Conservation (phyloP, 1,284 basidiomycete genomes). For the Malassezia equina region DNA sequence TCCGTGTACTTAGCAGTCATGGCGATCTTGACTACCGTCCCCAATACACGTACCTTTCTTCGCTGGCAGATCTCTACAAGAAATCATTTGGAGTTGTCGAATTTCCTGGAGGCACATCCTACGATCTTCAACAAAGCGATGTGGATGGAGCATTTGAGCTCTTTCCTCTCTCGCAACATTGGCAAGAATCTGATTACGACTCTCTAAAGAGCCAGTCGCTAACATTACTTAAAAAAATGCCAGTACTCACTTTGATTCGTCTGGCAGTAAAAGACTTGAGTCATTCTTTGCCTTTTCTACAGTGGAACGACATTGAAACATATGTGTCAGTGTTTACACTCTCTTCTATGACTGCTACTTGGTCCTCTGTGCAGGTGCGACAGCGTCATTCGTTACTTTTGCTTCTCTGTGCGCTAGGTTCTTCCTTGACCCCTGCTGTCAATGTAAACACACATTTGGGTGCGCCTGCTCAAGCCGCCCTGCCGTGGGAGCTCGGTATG, state of each 20-base stretch:
- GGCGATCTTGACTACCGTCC: not conserved
- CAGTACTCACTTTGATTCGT: not conserved
- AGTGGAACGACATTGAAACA: constrained; percentile 5
- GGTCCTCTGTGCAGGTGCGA: constrained; percentile 1
- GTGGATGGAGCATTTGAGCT: not conserved
- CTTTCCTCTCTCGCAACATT: not conserved
- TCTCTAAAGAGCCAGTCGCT: not conserved
- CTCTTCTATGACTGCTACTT: not conserved
- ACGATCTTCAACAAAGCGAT: not conserved
- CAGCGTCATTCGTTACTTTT: constrained; percentile 7
- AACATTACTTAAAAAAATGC: not conserved
- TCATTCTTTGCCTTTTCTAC: constrained; percentile 10
- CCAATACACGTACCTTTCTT: not conserved
- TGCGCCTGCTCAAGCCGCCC: not conserved
- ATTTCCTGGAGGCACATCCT: not conserved
- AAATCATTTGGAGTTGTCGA: not conserved
- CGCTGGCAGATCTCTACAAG: not conserved
- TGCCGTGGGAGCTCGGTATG: constrained; percentile 13
- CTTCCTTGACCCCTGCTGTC: constrained; percentile 3
- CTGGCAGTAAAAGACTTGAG: not conserved
- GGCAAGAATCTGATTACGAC: constrained; percentile 3
- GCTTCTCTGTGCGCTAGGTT: constrained; percentile 7
- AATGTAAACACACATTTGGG: not conserved
- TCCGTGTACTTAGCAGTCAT: not conserved
- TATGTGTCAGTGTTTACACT: not conserved